phyloP scores from a whole-genome alignment of 352 stramenopile genomes.

The Phytopythium aichiense region DNA sequence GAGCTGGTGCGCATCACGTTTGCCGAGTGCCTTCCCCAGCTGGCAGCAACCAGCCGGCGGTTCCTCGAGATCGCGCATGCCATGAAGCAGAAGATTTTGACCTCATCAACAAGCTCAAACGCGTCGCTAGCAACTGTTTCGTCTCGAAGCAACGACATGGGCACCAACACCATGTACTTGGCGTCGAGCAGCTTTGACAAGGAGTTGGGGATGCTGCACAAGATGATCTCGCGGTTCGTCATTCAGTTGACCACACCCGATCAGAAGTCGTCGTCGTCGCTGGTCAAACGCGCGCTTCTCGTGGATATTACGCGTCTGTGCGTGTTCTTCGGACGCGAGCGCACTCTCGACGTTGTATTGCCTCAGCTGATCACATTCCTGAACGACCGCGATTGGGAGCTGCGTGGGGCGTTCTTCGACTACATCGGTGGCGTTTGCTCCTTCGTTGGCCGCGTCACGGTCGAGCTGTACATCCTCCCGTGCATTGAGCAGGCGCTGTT shows the following conservation, averaged over 20 bases:
- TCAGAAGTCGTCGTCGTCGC: slow-evolving; percentile 87
- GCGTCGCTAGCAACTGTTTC: slow-evolving; percentile 18
- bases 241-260: slow-evolving; percentile 91
- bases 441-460: slow-evolving; percentile 90
- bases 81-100: slow-evolving; percentile 71
- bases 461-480: slow-evolving; percentile 96
- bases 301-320: slow-evolving; percentile 94
- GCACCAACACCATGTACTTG: slow-evolving; percentile 39
- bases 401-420: slow-evolving; percentile 89
- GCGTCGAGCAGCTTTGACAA: slow-evolving; percentile 90
- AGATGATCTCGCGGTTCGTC: slow-evolving; percentile 93
- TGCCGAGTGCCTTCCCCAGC: slow-evolving; percentile 88
- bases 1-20: slow-evolving; percentile 95
- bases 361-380: slow-evolving; percentile 97
- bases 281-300: slow-evolving; percentile 94
- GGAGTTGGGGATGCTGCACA: slow-evolving; percentile 89
- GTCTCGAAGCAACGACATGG: slow-evolving; percentile 30
- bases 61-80: slow-evolving; percentile 93
- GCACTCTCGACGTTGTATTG: slow-evolving; percentile 93
- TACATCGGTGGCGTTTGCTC: slow-evolving; percentile 93
- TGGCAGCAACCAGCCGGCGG: slow-evolving; percentile 90
- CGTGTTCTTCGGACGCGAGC: slow-evolving; percentile 95
- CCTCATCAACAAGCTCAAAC: slow-evolving; percentile 34
- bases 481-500: slow-evolving; percentile 97
- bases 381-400: slow-evolving; percentile 93